A percentile compares a stretch with the other conserved stretches of the same genome.
Conservation (phyloP, 495 filamentous ascomycete species). For the Coniosporium apollinis region DNA sequence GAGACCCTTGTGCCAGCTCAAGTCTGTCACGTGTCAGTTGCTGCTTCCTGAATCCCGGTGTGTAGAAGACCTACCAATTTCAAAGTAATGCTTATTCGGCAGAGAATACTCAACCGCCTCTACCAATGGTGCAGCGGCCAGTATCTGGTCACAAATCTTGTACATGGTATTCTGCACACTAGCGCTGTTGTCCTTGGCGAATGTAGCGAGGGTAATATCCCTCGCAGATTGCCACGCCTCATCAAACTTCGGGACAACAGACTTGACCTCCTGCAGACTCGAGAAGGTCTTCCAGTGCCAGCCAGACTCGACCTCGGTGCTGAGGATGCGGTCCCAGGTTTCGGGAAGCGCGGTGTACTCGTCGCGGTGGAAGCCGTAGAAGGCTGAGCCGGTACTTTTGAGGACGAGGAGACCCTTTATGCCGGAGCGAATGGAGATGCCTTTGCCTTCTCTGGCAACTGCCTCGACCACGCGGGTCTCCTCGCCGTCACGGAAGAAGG, state of each 20-base stretch:
- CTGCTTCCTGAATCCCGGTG: no score
- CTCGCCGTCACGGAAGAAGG: constrained; percentile 74
- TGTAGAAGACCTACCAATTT: constrained; percentile 65
- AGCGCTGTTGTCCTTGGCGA: constrained; percentile 80
- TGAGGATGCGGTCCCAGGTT: constrained; percentile 86
- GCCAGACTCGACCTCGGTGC: constrained; percentile 70
- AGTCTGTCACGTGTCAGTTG: constrained; percentile 37
- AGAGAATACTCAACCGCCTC: constrained; percentile 65
- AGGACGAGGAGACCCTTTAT: constrained; percentile 73
- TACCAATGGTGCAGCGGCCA: constrained; percentile 54
- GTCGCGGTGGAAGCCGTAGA: constrained; percentile 84
- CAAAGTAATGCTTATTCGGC: constrained; percentile 98
- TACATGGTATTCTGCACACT: constrained; percentile 97
- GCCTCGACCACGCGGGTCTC: constrained; percentile 70
- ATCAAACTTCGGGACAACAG: constrained; percentile 52
- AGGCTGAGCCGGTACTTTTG: constrained; percentile 93
- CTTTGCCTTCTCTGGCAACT: constrained; percentile 24
- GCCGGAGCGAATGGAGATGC: constrained; percentile 31
- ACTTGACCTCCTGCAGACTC: constrained; percentile 48
- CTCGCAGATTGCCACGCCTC: constrained; percentile 57
- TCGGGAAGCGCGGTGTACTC: constrained; percentile 83
- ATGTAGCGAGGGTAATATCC: constrained; percentile 72
- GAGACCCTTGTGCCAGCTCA: constrained; percentile 91
- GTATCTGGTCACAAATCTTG: constrained; percentile 85
- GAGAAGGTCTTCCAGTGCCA: constrained; percentile 73